phyloP scores from a whole-genome alignment of 805 yeast genomes.

The Teunomyces barrocoloradensis region DNA sequence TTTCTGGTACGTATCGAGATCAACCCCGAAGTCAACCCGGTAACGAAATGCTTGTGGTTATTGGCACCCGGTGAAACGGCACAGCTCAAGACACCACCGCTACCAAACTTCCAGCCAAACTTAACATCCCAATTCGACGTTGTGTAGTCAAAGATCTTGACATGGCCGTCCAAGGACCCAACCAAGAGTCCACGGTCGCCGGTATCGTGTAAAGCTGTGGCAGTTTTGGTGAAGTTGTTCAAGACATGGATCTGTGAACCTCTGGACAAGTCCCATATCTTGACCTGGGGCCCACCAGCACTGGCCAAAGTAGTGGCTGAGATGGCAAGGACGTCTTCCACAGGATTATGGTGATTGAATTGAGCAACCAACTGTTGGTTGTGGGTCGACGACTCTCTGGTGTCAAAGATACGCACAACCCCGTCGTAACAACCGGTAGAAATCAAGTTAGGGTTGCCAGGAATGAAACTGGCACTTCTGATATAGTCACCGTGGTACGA shows the following conservation, averaged over 20 bases:
- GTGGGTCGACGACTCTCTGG: conserved; percentile 44
- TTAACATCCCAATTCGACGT: conserved; percentile 78
- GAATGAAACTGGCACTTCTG: conserved; percentile 75
- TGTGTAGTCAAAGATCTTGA: conserved; percentile 83
- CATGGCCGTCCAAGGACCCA: conserved; percentile 96
- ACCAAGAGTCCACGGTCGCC: conserved; percentile 81
- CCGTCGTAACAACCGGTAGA: conserved; percentile 96
- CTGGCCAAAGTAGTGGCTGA: conserved; percentile 74
- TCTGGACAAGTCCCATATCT: conserved; percentile 89
- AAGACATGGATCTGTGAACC: conserved; percentile 69
- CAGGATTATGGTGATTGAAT: conserved; percentile 73
- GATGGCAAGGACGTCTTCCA: conserved; percentile 78
- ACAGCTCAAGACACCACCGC: conserved; percentile 81
- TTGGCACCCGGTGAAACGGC: conserved; percentile 77
- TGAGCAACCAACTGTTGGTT: conserved; percentile 52
- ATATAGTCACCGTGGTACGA: conserved; percentile 84
- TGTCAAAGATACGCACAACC: conserved; percentile 75
- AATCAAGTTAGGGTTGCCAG: conserved; percentile 71
- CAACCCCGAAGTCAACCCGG: conserved; percentile 88
- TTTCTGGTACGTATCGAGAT: conserved; percentile 86
- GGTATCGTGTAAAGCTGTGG: conserved; percentile 75
- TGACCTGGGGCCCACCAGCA: conserved; percentile 77
- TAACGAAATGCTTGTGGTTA: conserved; percentile 72
- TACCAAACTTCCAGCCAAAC: conserved; percentile 95
- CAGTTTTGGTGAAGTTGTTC: conserved; percentile 89